These are phyloP conservation scores for Akebia trifoliata DNA, from an alignment of 164 flowering plant genomes.

Conservation along the genomic window DNA sequence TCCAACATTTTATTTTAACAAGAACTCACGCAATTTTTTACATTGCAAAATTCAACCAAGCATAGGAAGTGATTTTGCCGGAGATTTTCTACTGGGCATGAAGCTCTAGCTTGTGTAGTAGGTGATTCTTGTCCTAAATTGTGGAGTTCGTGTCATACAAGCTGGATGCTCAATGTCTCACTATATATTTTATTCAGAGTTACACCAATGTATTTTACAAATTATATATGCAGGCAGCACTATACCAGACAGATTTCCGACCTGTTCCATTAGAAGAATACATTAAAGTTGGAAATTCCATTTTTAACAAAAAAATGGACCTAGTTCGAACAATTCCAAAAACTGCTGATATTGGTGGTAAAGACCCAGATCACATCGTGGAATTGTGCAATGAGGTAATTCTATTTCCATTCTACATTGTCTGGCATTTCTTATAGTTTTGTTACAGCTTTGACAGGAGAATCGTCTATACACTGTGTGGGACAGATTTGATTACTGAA, in stretches of 20 bases:
- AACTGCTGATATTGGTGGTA: slow-evolving; percentile 79
- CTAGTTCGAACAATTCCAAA: slow-evolving; percentile 63
- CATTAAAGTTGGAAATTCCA: slow-evolving; percentile 75
- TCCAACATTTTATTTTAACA: no score
- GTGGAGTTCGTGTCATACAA: background rate
- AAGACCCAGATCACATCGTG: slow-evolving; percentile 93
- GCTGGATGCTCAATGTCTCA: background rate
- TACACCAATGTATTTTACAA: background rate
- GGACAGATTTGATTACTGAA: background rate
- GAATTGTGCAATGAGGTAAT: slow-evolving; percentile 91
- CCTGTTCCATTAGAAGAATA: slow-evolving; percentile 95
- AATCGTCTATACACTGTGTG: background rate
- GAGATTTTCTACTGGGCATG: no score
- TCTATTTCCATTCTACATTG: background rate
- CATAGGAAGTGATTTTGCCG: no score
- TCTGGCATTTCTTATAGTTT: background rate
- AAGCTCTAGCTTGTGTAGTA: background rate
- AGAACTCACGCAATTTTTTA: no score
- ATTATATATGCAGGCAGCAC: slow-evolving; percentile 56
- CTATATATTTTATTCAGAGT: background rate
- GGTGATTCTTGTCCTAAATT: background rate
- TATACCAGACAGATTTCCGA: slow-evolving; percentile 87
- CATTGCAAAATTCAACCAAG: no score
- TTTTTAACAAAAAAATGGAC: slow-evolving; percentile 69
- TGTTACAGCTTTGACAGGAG: background rate